A percentile compares a stretch with the other conserved stretches of the same genome.
phyloP scores from a whole-genome alignment of 176 grass and related monocot species.

The Ampelocalamus luodianensis region DNA sequence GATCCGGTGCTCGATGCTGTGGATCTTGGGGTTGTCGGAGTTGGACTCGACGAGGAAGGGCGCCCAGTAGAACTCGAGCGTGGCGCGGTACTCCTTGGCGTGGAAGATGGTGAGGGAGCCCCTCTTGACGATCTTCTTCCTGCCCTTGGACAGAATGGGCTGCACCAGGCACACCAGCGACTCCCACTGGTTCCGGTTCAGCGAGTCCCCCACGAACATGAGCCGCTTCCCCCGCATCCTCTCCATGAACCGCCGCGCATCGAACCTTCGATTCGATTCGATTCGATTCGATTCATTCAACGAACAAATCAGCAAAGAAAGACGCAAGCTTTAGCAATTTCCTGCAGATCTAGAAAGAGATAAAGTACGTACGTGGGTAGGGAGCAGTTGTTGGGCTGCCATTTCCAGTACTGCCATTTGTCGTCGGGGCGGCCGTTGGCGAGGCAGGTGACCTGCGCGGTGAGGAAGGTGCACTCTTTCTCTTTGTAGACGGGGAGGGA shows the following conservation, averaged over 20 bases:
- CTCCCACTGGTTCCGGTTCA: conserved; percentile 96
- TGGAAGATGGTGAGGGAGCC: conserved; percentile 57
- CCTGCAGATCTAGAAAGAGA: conserved; percentile 3
- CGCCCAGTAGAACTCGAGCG: conserved; percentile 93
- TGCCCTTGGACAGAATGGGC: conserved; percentile 50
- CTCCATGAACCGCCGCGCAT: conserved; percentile 75
- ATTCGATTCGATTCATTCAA: not conserved
- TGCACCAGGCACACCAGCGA: conserved; percentile 89
- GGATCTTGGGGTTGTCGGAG: conserved; percentile 76
- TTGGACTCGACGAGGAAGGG: conserved; percentile 96
- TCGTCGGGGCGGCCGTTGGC: conserved; percentile 71
- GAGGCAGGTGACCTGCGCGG: conserved; percentile 75
- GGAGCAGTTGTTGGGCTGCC: conserved; percentile 72
- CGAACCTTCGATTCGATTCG: conserved; percentile 62
- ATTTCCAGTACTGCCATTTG: conserved; percentile 74
- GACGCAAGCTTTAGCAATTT: not conserved
- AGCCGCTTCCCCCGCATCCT: conserved; percentile 77
- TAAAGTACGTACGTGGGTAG: conserved; percentile 50
- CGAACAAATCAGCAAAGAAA: not conserved
- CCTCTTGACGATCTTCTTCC: conserved; percentile 53
- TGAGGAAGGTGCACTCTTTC: conserved; percentile 68
- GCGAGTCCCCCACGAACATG: conserved; percentile 90
- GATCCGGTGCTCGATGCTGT: conserved; percentile 64
- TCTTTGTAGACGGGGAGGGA: conserved; percentile 69
- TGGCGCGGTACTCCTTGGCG: conserved; percentile 82